These are phyloP conservation scores for Debaryomyces nepalensis DNA, from an alignment of 1,139 yeast genomes.

Conservation along the genomic window DNA sequence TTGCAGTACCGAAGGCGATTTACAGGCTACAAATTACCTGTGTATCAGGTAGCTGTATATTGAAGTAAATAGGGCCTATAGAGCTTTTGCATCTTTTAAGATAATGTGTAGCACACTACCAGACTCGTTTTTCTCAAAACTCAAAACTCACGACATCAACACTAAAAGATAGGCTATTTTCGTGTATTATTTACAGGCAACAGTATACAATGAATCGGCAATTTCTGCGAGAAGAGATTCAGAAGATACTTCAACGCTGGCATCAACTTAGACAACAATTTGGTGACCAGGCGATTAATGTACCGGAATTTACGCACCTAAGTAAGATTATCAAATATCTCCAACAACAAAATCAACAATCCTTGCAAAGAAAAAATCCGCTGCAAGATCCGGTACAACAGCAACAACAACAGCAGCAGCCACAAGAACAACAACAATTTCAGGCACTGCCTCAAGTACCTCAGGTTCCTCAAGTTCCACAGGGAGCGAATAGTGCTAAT, in stretches of 20 bases:
- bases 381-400: constrained; percentile 17
- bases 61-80: no score
- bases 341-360: constrained; percentile 33
- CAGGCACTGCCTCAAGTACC: constrained; percentile 12
- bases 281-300: constrained; percentile 66
- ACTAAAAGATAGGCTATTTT: constrained; percentile 1
- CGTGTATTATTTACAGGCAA: neutral
- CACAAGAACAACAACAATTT: constrained; percentile 18
- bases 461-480: no score
- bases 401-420: constrained; percentile 17
- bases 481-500: constrained; percentile 12
- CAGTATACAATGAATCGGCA: constrained; percentile 32
- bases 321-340: constrained; percentile 59
- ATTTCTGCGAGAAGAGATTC: constrained; percentile 47
- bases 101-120: neutral
- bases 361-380: constrained; percentile 22
- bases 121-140: neutral
- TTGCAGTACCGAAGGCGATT: neutral
- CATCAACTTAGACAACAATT: constrained; percentile 62
- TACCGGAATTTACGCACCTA: constrained; percentile 64
- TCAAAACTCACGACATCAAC: constrained; percentile 9
- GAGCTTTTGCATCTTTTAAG: neutral
- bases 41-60: no score
- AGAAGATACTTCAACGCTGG: constrained; percentile 58
- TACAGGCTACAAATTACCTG: no score